Conservation (phyloP, 345 rosid genomes). For the Lenwebbia sp. region DNA sequence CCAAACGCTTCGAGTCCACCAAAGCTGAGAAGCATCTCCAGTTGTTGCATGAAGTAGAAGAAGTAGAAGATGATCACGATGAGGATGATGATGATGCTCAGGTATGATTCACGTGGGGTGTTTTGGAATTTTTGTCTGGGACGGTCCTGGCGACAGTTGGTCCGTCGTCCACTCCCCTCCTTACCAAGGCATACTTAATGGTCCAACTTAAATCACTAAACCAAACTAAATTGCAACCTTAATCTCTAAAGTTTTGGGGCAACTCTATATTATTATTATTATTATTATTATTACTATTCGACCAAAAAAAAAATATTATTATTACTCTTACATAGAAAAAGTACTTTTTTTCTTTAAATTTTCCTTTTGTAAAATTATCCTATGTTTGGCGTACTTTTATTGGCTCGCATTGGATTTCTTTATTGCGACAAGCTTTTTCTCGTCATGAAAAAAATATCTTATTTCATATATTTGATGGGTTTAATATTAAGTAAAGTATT, state of each 20-base stretch:
- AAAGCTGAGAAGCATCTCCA: slow-evolving; percentile 16
- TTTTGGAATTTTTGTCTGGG: background rate
- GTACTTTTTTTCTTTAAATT: background rate
- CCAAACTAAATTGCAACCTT: background rate
- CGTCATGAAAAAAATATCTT: background rate
- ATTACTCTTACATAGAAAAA: background rate
- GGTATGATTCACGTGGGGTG: slow-evolving; percentile 5
- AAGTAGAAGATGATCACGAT: slow-evolving; percentile 2
- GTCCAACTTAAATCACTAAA: background rate
- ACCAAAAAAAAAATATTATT: too few species aligned
- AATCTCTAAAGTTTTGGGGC: background rate
- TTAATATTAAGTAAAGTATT: background rate
- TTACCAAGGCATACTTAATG: too few species aligned
- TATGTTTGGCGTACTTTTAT: background rate
- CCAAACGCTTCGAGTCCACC: slow-evolving; percentile 27
- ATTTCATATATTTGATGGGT: background rate
- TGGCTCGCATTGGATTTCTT: background rate
- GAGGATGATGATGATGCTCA: slow-evolving; percentile 21
- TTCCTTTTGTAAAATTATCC: background rate
- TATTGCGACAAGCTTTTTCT: background rate
- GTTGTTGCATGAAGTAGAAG: background rate
- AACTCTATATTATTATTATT: background rate
- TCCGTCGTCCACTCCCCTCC: too few species aligned
- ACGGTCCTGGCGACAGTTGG: background rate
- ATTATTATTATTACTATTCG: too few species aligned